Base-by-base conservation (phyloP, 169 alveolate genomes). In the Cyclospora cayetanensis region DNA sequence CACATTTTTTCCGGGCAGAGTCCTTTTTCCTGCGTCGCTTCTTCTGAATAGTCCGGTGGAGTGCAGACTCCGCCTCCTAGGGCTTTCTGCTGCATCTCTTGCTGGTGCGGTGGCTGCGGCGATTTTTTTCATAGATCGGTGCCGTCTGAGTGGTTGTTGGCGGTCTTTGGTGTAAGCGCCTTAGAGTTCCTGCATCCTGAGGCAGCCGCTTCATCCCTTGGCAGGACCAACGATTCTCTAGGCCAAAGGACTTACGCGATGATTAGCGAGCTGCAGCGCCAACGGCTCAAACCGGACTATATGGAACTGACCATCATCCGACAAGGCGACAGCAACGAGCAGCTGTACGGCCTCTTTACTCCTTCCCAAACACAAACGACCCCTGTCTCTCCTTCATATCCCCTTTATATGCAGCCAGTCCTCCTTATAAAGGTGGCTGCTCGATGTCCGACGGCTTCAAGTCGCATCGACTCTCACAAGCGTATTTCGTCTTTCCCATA, bases 271-370 rank as follows among this genome's bases (percentile, higher is more conserved):
- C 86, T 97, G 76, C 94, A 98, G 31, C 66, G 90, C 5, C 77
- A 72, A 52, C 82, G 95, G 77, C 3, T 29, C 27, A 66, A 74
- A 52, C 94, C 95, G n/a, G 92, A 96, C 20, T 95, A 94, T 74
- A 95, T 96, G 97, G 90, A 84, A 34, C 92, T 96, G 79, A 46
- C 31, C 82, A 95, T 96, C 27, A 74, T 96, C n/a, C 95, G 94
- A 52, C 98, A 95, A 84, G 97, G 97, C 12, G 97, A 96, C 79
- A 96, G 95, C 52, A 41, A 87, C 46, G 98, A 96, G 91, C 91
- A 92, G 77, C 92, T 91, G 96, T 94, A 90, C 4, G 92, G 3
- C 1, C 35, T 39, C 9, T 9, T 35, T 76, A 20, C 22, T n/a
- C 43, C 4, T 50, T 11, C 20, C n/a, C n/a, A n/a, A n/a, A n/a